Percentiles rank a stretch among this genome's conserved stretches.
Evolutionary conservation across 768 basidiomycete species (phyloP).

Genomic region (Leucocoprinus sp.): DNA sequence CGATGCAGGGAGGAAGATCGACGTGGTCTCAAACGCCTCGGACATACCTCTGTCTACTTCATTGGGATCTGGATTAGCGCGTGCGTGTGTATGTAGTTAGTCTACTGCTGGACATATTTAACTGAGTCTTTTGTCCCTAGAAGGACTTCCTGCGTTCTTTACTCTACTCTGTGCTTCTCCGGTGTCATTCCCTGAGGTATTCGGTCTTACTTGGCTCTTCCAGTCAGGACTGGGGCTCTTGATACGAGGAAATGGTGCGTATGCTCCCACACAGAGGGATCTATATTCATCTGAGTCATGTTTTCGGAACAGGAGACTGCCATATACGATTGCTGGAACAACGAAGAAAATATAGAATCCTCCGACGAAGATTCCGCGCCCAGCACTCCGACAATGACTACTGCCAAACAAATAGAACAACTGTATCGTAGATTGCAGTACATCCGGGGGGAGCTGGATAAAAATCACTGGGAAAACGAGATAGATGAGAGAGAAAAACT

Average conservation of each 20-base stretch:
- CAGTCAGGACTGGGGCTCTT: not conserved
- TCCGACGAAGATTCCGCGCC: conserved; percentile 4
- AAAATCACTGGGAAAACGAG: not conserved
- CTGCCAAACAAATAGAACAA: not conserved
- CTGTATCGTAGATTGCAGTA: not conserved
- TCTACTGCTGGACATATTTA: not conserved
- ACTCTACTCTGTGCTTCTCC: not conserved
- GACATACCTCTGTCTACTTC: not conserved
- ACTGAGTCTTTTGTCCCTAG: not conserved
- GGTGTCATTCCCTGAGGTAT: not conserved
- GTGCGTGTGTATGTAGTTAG: not conserved
- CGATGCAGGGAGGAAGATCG: not conserved
- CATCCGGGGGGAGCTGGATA: not conserved
- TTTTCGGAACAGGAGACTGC: not conserved
- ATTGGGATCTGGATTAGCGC: not conserved
- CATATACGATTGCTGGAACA: not conserved
- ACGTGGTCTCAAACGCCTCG: not conserved
- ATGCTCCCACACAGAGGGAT: not conserved
- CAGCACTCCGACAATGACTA: conserved; percentile 1
- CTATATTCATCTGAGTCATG: not conserved
- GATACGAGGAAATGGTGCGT: not conserved
- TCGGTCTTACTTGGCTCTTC: not conserved
- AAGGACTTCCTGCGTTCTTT: not conserved
- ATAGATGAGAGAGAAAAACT: not conserved
- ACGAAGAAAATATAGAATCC: not conserved